Evolutionary conservation across 2,329 filamentous ascomycete species (phyloP).

Genomic region (Apiospora arundinis): DNA sequence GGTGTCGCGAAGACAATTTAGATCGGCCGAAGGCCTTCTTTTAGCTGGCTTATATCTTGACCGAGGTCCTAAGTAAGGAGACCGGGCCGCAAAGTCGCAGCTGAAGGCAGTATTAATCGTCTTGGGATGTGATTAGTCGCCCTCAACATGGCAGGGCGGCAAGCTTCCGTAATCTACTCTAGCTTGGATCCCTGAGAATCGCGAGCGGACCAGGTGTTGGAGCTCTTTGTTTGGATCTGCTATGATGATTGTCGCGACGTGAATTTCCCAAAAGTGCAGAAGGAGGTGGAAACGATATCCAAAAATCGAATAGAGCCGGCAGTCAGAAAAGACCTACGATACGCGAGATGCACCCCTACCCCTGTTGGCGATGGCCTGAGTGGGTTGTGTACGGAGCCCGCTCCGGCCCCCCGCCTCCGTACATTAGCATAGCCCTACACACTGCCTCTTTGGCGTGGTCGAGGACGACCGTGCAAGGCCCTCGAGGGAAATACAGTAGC

Average conservation of each 20-base stretch:
- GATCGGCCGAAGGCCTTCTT: conserved; percentile 9
- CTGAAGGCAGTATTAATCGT: neutral
- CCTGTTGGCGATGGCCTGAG: conserved; percentile 13
- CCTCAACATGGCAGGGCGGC: neutral
- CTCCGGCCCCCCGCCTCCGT: conserved; percentile 15
- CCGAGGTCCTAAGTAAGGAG: neutral
- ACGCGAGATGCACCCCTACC: conserved; percentile 10
- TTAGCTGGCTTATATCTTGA: neutral
- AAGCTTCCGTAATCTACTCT: neutral
- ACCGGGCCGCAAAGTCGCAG: neutral
- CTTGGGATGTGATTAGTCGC: neutral
- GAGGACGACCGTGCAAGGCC: neutral
- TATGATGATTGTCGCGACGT: neutral
- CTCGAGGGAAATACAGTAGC: neutral
- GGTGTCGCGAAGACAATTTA: neutral
- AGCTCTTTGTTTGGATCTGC: neutral
- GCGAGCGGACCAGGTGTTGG: neutral
- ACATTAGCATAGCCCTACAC: conserved; percentile 4
- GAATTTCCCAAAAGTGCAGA: neutral
- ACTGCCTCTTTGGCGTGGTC: neutral
- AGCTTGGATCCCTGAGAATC: neutral
- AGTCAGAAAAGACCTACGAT: neutral
- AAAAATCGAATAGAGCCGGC: neutral
- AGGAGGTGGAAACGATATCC: neutral
- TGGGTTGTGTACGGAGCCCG: neutral